These are phyloP conservation scores for Tulasnella sp. DNA, from an alignment of 768 basidiomycete species.

Conservation along the genomic window DNA sequence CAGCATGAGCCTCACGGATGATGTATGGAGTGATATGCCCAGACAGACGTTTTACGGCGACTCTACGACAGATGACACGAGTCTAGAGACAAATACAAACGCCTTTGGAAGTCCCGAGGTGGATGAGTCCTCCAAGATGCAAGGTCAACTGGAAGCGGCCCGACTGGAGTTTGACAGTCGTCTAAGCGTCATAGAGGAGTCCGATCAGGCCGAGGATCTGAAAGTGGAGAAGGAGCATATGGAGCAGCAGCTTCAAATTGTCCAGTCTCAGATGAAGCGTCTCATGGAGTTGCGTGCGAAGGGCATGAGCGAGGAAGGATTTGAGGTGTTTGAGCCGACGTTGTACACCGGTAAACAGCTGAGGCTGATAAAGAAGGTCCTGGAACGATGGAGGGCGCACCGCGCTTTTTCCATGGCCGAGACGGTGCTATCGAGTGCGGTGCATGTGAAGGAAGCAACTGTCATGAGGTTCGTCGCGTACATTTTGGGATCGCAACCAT, in stretches of 20 bases:
- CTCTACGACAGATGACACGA: conserved; percentile 78
- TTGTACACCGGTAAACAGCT: conserved; percentile 77
- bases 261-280: conserved; percentile 73
- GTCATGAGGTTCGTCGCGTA: conserved; percentile 56
- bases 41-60: conserved; percentile 73
- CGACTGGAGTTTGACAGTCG: conserved; percentile 47
- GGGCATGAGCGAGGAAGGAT: conserved; percentile 54
- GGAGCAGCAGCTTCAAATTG: conserved; percentile 74
- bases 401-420: conserved; percentile 90
- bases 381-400: conserved; percentile 79
- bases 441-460: conserved; percentile 88
- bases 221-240: conserved; percentile 88
- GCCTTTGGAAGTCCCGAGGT: conserved; percentile 47
- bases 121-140: conserved; percentile 44
- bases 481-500: neutral
- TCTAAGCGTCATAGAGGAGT: conserved; percentile 39
- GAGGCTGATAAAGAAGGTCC: conserved; percentile 66
- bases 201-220: conserved; percentile 69
- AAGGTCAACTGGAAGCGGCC: conserved; percentile 52
- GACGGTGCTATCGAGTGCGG: conserved; percentile 69
- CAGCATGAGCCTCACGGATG: conserved; percentile 65
- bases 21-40: conserved; percentile 72
- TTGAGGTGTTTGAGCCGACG: conserved; percentile 61
- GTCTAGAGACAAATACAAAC: conserved; percentile 55
- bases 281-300: conserved; percentile 64